These are phyloP conservation scores for Senna tora DNA, from an alignment of 306 rosid genomes.

Conservation along the genomic window DNA sequence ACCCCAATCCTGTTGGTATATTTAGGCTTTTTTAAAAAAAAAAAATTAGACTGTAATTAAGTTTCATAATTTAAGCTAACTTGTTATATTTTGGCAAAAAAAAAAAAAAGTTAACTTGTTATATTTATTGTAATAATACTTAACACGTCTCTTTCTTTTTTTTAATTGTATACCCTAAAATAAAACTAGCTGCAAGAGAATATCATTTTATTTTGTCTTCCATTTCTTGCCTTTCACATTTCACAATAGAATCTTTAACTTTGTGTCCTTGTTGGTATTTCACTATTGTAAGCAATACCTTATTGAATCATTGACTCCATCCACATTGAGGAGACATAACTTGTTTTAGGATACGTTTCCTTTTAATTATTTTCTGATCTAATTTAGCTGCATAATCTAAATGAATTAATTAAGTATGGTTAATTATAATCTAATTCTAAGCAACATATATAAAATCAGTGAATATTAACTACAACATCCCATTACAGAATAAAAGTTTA, in stretches of 20 bases:
- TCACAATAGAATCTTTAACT: background rate
- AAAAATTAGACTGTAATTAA: too few species aligned
- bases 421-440: background rate
- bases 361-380: background rate
- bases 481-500: too few species aligned
- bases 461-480: background rate
- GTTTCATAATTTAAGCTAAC: too few species aligned
- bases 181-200: background rate
- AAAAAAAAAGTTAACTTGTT: too few species aligned
- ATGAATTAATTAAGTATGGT: too few species aligned
- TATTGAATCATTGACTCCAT: background rate
- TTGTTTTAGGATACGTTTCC: background rate
- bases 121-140: too few species aligned
- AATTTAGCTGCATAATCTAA: background rate
- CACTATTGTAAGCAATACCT: constrained; percentile 28
- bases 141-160: too few species aligned
- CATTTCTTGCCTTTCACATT: constrained; percentile 7
- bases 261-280: constrained; percentile 1
- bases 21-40: too few species aligned
- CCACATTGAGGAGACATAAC: background rate
- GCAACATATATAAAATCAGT: background rate
- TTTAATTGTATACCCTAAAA: too few species aligned
- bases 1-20: too few species aligned
- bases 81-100: too few species aligned
- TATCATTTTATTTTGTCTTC: background rate